Conservation (phyloP, 495 filamentous ascomycete species). For the Lindgomyces ingoldianus region DNA sequence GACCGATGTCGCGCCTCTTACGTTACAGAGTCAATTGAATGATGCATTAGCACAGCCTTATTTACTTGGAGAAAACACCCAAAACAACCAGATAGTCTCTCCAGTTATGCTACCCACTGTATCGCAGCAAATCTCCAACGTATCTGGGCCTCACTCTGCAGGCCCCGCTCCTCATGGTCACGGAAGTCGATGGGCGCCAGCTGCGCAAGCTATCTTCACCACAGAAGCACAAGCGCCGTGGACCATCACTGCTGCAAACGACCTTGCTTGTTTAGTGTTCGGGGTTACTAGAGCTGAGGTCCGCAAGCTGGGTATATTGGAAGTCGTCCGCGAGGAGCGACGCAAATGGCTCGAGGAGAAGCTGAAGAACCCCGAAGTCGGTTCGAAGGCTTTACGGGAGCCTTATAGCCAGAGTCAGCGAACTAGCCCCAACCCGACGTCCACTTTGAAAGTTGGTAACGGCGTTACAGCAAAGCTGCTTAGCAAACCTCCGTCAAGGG, state of each 20-base stretch:
- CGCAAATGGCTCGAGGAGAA: slow-evolving; percentile 88
- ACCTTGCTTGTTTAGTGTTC: slow-evolving; percentile 93
- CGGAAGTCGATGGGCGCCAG: slow-evolving; percentile 83
- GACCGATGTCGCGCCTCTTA: slow-evolving; percentile 73
- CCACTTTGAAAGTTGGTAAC: slow-evolving; percentile 63
- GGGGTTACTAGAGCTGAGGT: slow-evolving; percentile 93
- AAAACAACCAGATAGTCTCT: slow-evolving; percentile 49
- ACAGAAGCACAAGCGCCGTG: slow-evolving; percentile 85
- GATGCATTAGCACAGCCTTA: slow-evolving; percentile 89
- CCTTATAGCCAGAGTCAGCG: slow-evolving; percentile 50
- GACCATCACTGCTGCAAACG: slow-evolving; percentile 97
- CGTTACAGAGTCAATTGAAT: slow-evolving; percentile 79
- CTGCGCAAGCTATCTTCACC: slow-evolving; percentile 94
- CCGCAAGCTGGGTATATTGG: slow-evolving; percentile 89
- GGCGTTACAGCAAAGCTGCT: slow-evolving; percentile 84
- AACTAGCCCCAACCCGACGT: slow-evolving; percentile 50
- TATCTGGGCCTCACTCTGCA: slow-evolving; percentile 22
- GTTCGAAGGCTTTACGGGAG: slow-evolving; percentile 51
- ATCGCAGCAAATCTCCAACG: neutral
- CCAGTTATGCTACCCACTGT: slow-evolving; percentile 49
- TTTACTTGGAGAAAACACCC: slow-evolving; percentile 33
- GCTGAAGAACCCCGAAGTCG: slow-evolving; percentile 58
- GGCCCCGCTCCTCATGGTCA: slow-evolving; percentile 59
- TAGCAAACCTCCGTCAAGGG: slow-evolving; percentile 81
- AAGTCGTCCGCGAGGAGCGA: slow-evolving; percentile 86